Conservation (phyloP, 208 protist species). For the Trypanosoma melophagium region DNA sequence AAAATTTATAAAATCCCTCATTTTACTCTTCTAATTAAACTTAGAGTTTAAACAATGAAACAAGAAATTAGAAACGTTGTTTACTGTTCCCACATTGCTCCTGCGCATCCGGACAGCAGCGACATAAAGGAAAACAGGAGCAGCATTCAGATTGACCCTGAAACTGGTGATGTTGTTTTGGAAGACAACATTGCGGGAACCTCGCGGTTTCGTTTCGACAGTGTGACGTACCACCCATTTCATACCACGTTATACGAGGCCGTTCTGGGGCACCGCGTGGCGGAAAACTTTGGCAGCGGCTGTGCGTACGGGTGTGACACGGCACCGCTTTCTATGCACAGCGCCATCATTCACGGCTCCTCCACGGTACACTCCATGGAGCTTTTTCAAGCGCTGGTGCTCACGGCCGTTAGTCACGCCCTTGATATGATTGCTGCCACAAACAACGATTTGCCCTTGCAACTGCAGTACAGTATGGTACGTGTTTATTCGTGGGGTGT, state of each 20-base stretch:
- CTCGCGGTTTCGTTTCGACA: constrained; percentile 27
- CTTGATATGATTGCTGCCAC: constrained; percentile 3
- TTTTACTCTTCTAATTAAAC: no score
- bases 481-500: constrained; percentile 43
- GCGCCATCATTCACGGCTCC: constrained; percentile 27
- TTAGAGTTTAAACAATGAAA: neutral
- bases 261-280: constrained; percentile 13
- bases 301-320: neutral
- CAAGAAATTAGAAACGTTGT: constrained; percentile 5
- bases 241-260: constrained; percentile 20
- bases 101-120: neutral
- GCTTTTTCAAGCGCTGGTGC: constrained; percentile 26
- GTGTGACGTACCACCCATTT: constrained; percentile 29
- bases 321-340: constrained; percentile 1
- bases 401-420: constrained; percentile 17
- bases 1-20: no score
- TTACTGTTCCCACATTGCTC: constrained; percentile 15
- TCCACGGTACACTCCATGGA: constrained; percentile 12
- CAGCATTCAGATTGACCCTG: constrained; percentile 7
- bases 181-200: neutral
- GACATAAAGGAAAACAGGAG: neutral
- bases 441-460: neutral
- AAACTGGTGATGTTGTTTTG: constrained; percentile 23
- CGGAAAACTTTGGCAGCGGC: constrained; percentile 14
- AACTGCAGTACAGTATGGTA: constrained; percentile 30